Base-by-base conservation (phyloP, 768 basidiomycete species). In the Amanita jacksonii region DNA sequence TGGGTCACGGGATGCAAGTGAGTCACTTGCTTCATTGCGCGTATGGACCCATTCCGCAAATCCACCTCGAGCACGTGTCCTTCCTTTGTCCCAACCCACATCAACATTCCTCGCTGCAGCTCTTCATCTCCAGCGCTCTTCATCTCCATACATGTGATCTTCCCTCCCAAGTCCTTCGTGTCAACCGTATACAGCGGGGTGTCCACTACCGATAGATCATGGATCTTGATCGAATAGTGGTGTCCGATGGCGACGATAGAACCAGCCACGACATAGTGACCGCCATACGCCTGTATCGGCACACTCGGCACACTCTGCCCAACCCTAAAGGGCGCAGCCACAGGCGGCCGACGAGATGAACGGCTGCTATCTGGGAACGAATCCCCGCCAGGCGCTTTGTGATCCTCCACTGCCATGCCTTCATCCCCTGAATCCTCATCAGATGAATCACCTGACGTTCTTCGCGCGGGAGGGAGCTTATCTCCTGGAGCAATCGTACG, bases 61-160 rank as follows among this genome's bases (percentile, higher is more conserved):
- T 97, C 89, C 44, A 94, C 51, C 66, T 96, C 92, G 51, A 82
- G 70, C 19, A 99, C 47, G 58, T 85, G 79, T 0, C 94, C 94
- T 19, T 94, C 90, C 63, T 86, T 91, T 22, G 89, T 89, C 3
- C 93, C 94, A 8, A 83, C 63, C 93, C 93, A 97, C 2, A 91
- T 53, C 43, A 76, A 70, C 23, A 67, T 67, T 2, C 85, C 87
- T 13, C 72, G 66, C 41, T 81, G 75, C 5, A 24, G 3, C 0
- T 50, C 62, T n/a, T 61, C 52, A 8, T 58, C 52, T 2, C 50
- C 52, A 2, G 71, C 69, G 0, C 82, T 73, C 12, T 82, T 70
- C 57, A 92, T 88, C 59, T 84, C 89, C 62, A 94, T 70, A 16
- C 81, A 77, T 1, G 81, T 81, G 28, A 93, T 69, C 52, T 78